Percentiles rank a stretch among this genome's conserved stretches.
phyloP scores from a whole-genome alignment of 768 basidiomycete species.

The Gloeopeniophorella convolvens region DNA sequence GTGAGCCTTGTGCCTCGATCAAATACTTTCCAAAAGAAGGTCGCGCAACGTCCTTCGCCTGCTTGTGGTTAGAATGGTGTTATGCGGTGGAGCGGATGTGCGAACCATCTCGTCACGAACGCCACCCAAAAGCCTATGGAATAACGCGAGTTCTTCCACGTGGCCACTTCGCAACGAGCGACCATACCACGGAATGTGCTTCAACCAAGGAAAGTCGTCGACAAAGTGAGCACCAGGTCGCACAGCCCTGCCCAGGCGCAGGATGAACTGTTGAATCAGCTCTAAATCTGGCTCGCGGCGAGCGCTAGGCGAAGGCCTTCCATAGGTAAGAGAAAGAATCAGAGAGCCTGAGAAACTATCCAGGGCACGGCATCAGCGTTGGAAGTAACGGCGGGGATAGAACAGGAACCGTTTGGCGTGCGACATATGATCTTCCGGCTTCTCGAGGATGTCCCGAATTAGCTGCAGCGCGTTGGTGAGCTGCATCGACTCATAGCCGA shows the following conservation, averaged over 20 bases:
- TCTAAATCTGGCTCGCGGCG: constrained; percentile 32
- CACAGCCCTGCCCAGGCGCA: constrained; percentile 32
- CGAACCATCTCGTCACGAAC: constrained; percentile 29
- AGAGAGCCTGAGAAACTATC: constrained; percentile 37
- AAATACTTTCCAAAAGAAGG: constrained; percentile 33
- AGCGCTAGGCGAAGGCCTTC: constrained; percentile 34
- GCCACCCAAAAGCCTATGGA: constrained; percentile 26
- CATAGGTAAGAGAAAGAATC: constrained; percentile 35
- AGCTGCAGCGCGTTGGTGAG: constrained; percentile 28
- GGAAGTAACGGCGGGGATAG: background rate
- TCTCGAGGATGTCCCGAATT: constrained; percentile 31
- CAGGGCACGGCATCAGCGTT: constrained; percentile 10
- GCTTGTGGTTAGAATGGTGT: background rate
- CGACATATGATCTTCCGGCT: constrained; percentile 29
- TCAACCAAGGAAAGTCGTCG: constrained; percentile 33
- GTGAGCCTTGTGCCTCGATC: constrained; percentile 31
- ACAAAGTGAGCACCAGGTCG: constrained; percentile 32
- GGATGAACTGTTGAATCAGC: constrained; percentile 30
- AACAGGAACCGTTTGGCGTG: constrained; percentile 30
- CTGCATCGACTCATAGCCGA: constrained; percentile 32
- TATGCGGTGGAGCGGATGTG: too few species aligned
- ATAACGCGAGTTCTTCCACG: constrained; percentile 33
- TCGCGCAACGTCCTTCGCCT: constrained; percentile 25
- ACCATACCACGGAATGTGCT: constrained; percentile 50
- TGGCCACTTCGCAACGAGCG: constrained; percentile 52